Evolutionary conservation across 257 asterid species (phyloP).

Genomic region (Lycium ferocissimum): DNA sequence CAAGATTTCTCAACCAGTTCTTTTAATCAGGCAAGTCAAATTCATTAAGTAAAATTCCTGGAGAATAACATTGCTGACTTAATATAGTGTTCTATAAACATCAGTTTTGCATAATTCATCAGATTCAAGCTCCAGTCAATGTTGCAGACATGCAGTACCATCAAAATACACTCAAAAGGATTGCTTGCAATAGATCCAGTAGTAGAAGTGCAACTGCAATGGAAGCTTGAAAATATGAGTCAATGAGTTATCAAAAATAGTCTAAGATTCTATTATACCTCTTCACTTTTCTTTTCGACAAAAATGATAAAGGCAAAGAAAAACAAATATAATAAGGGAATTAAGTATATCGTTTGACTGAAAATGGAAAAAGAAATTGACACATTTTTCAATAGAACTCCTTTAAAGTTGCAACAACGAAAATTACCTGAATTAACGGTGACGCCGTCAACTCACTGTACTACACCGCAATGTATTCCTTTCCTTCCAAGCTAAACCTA

Average conservation of each 20-base stretch:
- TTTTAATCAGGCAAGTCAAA: not conserved
- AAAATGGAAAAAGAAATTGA: no score
- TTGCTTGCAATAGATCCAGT: slow-evolving; percentile 23
- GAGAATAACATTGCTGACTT: not conserved
- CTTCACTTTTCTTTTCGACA: slow-evolving; percentile 38
- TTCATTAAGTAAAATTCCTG: not conserved
- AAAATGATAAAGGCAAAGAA: slow-evolving; percentile 30
- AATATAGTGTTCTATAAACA: not conserved
- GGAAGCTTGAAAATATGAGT: slow-evolving; percentile 34
- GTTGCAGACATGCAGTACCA: not conserved
- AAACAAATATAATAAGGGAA: slow-evolving; percentile 36
- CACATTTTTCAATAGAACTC: not conserved
- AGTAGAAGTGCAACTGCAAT: slow-evolving; percentile 18
- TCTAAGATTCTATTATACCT: slow-evolving; percentile 32
- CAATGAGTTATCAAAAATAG: slow-evolving; percentile 44
- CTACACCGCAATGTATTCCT: slow-evolving; percentile 19
- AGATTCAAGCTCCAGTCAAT: slow-evolving; percentile 16
- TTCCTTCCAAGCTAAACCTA: slow-evolving; percentile 19
- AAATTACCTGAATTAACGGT: slow-evolving; percentile 39
- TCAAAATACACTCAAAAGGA: slow-evolving; percentile 3
- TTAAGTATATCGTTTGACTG: slow-evolving; percentile 34
- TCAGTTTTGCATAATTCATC: not conserved
- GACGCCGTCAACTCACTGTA: slow-evolving; percentile 27
- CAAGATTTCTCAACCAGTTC: slow-evolving; percentile 15
- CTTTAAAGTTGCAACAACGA: not conserved